Percentiles rank a stretch among this genome's conserved stretches.
Conservation (phyloP, 306 rosid species). For the Inga oerstediana region DNA sequence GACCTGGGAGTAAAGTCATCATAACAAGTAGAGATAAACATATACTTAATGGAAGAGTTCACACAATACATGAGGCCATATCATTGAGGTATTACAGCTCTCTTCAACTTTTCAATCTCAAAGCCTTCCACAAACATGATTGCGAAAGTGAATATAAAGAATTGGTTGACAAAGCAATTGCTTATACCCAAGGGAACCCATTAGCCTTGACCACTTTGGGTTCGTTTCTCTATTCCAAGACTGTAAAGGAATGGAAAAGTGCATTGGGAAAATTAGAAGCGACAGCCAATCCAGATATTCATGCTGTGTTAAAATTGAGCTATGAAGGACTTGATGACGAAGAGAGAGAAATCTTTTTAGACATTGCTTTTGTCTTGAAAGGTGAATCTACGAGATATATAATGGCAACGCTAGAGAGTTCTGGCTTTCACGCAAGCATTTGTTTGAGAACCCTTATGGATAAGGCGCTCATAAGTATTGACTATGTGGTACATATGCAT, state of each 20-base stretch:
- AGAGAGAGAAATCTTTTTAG: neutral
- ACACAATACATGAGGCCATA: too few species aligned
- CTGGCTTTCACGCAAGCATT: conserved; percentile 22
- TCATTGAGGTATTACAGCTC: too few species aligned
- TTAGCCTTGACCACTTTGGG: neutral
- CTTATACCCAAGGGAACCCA: neutral
- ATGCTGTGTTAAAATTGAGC: neutral
- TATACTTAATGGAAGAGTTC: too few species aligned
- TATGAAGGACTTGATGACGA: neutral
- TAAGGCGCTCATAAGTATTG: neutral
- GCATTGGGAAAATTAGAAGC: neutral
- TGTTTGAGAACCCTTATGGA: conserved; percentile 9
- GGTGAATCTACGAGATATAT: neutral
- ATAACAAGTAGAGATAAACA: too few species aligned
- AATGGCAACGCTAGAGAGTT: neutral
- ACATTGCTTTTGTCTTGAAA: neutral
- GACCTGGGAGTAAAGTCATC: too few species aligned
- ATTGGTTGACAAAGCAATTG: neutral
- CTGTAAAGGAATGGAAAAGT: neutral
- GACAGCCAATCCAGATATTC: neutral
- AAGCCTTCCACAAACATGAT: neutral
- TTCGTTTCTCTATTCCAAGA: neutral
- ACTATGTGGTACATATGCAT: conserved; percentile 10
- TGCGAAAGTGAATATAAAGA: neutral
- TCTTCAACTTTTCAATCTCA: neutral